phyloP scores from a whole-genome alignment of 2,329 filamentous ascomycete genomes.

The Neoscytalidium dimidiatum region DNA sequence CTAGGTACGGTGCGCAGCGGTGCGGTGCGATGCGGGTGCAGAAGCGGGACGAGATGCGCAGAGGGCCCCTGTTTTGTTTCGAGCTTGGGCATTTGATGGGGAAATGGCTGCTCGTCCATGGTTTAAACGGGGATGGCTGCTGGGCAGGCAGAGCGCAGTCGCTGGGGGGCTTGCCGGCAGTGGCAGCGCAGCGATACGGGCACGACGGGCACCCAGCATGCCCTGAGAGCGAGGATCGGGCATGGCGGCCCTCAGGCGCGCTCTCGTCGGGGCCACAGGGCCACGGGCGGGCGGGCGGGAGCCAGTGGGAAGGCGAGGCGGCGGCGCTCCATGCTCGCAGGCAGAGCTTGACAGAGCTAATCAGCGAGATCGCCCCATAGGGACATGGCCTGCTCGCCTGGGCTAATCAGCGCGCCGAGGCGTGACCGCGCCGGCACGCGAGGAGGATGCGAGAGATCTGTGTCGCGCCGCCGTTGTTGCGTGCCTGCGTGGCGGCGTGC shows the following conservation, averaged over 20 bases:
- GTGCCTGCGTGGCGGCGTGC: conserved; percentile 17
- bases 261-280: conserved; percentile 11
- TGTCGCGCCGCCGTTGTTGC: conserved; percentile 15
- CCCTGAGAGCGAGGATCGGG: conserved; percentile 5
- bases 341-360: conserved; percentile 16
- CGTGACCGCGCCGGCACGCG: conserved; percentile 11
- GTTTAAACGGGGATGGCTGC: conserved; percentile 17
- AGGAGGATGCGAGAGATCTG: conserved; percentile 14
- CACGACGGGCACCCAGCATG: not conserved
- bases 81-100: conserved; percentile 22
- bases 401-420: conserved; percentile 12
- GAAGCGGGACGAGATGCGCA: conserved; percentile 28
- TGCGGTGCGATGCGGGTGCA: conserved; percentile 33
- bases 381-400: not conserved
- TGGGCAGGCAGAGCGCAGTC: not conserved
- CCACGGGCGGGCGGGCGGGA: conserved; percentile 20
- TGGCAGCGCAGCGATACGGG: conserved; percentile 3
- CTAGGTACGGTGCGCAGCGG: conserved; percentile 32
- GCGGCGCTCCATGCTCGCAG: conserved; percentile 2
- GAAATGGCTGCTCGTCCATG: conserved; percentile 15
- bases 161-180: conserved; percentile 9
- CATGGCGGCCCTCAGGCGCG: conserved; percentile 11
- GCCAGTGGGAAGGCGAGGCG: conserved; percentile 21
- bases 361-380: conserved; percentile 10
- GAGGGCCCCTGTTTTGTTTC: conserved; percentile 31